Percentiles rank a stretch among this genome's conserved stretches.
Conservation (phyloP, 345 rosid species). For the Euphorbia peplus region DNA sequence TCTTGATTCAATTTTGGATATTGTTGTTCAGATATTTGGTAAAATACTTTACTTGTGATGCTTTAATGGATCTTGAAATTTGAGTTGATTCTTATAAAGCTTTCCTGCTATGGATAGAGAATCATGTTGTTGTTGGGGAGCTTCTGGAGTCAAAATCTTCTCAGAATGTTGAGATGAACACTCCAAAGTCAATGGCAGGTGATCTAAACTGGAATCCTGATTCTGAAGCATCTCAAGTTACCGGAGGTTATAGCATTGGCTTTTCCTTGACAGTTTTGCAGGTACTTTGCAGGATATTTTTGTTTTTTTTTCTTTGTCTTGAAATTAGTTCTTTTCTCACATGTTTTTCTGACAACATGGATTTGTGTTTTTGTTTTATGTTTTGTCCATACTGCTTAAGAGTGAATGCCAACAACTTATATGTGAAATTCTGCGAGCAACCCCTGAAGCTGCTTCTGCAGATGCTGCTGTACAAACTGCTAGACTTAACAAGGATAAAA, state of each 20-base stretch:
- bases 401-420: constrained; percentile 99
- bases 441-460: constrained; percentile 97
- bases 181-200: constrained; percentile 57
- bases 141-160: constrained; percentile 74
- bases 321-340: background rate
- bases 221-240: constrained; percentile 74
- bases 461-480: constrained; percentile 98
- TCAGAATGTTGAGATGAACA: constrained; percentile 54
- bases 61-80: background rate
- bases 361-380: constrained; percentile 13
- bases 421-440: constrained; percentile 97
- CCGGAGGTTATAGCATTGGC: constrained; percentile 94
- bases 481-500: constrained; percentile 77
- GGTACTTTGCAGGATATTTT: constrained; percentile 37
- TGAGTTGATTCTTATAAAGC: background rate
- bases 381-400: constrained; percentile 35
- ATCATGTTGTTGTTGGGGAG: constrained; percentile 92
- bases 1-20: constrained; percentile 84
- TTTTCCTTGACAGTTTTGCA: constrained; percentile 93
- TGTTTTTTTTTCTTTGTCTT: background rate
- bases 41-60: constrained; percentile 26
- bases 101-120: constrained; percentile 41
- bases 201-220: constrained; percentile 69
- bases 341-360: background rate
- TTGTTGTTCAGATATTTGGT: constrained; percentile 86